These are phyloP conservation scores for Colletotrichum filicis DNA, from an alignment of 2,329 filamentous ascomycete species.

Conservation along the genomic window DNA sequence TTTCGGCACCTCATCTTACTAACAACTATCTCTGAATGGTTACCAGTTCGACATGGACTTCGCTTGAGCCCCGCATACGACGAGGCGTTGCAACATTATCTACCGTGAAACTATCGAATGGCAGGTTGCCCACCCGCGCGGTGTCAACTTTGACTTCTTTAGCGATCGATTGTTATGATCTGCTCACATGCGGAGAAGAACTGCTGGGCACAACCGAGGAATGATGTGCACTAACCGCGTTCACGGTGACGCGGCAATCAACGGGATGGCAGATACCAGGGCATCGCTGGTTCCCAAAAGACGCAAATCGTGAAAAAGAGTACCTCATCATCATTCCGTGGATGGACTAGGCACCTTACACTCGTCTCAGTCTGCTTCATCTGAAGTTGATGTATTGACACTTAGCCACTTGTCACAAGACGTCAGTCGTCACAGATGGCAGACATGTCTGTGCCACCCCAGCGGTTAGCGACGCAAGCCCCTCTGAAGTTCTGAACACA, in stretches of 20 bases:
- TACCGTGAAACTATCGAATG: background rate
- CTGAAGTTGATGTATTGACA: slow-evolving; percentile 15
- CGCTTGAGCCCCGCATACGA: background rate
- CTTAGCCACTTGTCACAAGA: slow-evolving; percentile 30
- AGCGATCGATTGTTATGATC: background rate
- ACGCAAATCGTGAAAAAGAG: background rate
- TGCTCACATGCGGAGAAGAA: background rate
- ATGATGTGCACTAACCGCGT: no score
- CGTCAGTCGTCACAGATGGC: slow-evolving; percentile 30
- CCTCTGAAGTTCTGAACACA: background rate
- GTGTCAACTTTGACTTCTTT: background rate
- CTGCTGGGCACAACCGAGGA: background rate
- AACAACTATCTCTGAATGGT: background rate
- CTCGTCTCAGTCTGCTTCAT: slow-evolving; percentile 31
- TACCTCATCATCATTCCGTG: no score
- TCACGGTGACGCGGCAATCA: background rate
- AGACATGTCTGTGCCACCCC: slow-evolving; percentile 5
- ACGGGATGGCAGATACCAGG: background rate
- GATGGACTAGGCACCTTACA: background rate
- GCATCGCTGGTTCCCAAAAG: background rate
- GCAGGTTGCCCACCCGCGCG: no score
- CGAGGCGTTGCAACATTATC: background rate
- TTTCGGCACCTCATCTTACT: background rate
- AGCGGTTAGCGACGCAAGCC: background rate
- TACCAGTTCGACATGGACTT: background rate